Evolutionary conservation across 306 rosid genomes (phyloP).

Genomic region (Echinosophora koreensis): DNA sequence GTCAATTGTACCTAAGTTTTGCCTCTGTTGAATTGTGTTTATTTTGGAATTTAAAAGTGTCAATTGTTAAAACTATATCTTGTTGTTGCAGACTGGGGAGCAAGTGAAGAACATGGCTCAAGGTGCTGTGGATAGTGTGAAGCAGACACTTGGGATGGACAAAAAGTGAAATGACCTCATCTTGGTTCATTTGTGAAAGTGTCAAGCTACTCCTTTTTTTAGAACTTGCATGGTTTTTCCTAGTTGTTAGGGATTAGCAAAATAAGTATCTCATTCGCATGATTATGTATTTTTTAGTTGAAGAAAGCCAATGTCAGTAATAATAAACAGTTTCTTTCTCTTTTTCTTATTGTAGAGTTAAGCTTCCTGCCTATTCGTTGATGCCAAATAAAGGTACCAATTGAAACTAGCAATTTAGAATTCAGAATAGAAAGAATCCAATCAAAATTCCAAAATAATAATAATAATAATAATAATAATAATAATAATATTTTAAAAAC

Average conservation of each 20-base stretch:
- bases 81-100: constrained; percentile 62
- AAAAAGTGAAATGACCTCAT: constrained; percentile 44
- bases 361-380: background rate
- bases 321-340: background rate
- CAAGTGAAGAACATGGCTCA: constrained; percentile 71
- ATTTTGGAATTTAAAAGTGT: background rate
- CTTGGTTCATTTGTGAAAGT: constrained; percentile 16
- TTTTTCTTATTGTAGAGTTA: no score
- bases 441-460: background rate
- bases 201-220: constrained; percentile 1
- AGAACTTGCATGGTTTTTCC: constrained; percentile 45
- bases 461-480: no score
- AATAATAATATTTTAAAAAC: background rate
- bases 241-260: constrained; percentile 47
- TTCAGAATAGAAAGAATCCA: background rate
- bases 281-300: background rate
- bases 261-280: background rate
- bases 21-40: background rate
- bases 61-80: background rate
- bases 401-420: background rate
- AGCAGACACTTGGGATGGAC: constrained; percentile 71
- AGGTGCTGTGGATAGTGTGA: constrained; percentile 63
- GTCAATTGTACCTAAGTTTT: no score
- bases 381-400: background rate
- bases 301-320: background rate